Percentiles rank a stretch among this genome's conserved stretches.
These are phyloP conservation scores for Rhodotorula sp. DNA, from an alignment of 1,284 basidiomycete genomes.

Conservation along the genomic window DNA sequence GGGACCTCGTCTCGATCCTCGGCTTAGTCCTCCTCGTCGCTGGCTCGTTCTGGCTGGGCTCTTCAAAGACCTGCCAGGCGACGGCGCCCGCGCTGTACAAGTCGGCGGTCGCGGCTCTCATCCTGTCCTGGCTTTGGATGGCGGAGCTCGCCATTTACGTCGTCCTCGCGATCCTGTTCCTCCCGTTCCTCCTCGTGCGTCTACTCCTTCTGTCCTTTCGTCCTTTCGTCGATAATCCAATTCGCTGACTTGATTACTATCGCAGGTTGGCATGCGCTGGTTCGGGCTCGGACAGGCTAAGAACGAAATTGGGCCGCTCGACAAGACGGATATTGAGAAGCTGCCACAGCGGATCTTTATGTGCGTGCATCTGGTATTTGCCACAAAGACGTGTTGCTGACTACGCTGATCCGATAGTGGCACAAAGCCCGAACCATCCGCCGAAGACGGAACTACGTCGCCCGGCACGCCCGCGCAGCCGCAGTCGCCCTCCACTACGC, in stretches of 20 bases:
- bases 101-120: constrained; percentile 32
- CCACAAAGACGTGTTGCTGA: background rate
- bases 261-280: constrained; percentile 26
- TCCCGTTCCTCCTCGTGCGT: constrained; percentile 39
- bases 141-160: constrained; percentile 30
- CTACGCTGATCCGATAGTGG: background rate
- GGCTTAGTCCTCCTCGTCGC: constrained; percentile 38
- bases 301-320: constrained; percentile 42
- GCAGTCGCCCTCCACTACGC: background rate
- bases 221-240: background rate
- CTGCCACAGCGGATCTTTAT: constrained; percentile 29
- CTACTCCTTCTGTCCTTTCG: background rate
- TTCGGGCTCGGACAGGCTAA: constrained; percentile 40
- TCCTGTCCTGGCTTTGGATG: constrained; percentile 37
- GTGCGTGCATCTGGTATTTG: constrained; percentile 3
- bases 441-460: background rate
- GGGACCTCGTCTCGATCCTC: constrained; percentile 32
- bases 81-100: constrained; percentile 37
- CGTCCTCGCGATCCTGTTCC: constrained; percentile 40
- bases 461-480: background rate
- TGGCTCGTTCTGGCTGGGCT: constrained; percentile 40
- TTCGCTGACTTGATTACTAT: too few species aligned
- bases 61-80: constrained; percentile 20
- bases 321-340: constrained; percentile 38
- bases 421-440: background rate